phyloP scores from a whole-genome alignment of 164 flowering plant genomes.

The Aristolochia californica region DNA sequence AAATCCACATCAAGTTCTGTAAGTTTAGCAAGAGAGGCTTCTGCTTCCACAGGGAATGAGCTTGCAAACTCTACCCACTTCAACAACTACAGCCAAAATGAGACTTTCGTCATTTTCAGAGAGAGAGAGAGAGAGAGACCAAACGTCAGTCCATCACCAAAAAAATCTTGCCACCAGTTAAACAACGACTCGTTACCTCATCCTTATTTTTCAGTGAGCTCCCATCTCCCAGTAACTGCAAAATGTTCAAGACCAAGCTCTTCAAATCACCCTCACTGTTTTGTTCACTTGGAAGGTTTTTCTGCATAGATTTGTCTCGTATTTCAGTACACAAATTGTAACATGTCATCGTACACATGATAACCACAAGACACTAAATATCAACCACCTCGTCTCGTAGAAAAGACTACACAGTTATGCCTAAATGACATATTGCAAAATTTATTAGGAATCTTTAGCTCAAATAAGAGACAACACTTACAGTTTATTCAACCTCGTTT shows the following conservation, averaged over 20 bases:
- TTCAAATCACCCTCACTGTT: slow-evolving; percentile 31
- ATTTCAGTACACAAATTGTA: background rate
- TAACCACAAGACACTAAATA: background rate
- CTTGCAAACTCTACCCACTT: slow-evolving; percentile 68
- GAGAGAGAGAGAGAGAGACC: background rate
- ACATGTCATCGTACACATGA: background rate
- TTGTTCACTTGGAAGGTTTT: slow-evolving; percentile 2
- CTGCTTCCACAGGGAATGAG: slow-evolving; percentile 32
- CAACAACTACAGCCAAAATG: slow-evolving; percentile 36
- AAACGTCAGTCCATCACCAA: background rate
- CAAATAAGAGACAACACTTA: too few relatives aligned
- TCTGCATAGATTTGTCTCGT: background rate
- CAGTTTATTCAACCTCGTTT: too few relatives aligned
- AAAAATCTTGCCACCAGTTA: background rate
- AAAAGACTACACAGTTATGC: background rate
- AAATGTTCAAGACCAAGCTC: slow-evolving; percentile 32
- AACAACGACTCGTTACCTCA: slow-evolving; percentile 32
- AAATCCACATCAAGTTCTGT: slow-evolving; percentile 48
- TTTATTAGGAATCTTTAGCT: background rate
- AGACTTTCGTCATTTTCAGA: background rate
- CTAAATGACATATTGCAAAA: background rate
- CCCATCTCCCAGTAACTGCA: slow-evolving; percentile 22
- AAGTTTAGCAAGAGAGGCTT: slow-evolving; percentile 25
- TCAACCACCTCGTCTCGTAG: background rate
- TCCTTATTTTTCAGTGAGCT: slow-evolving; percentile 17